phyloP scores from a whole-genome alignment of 1,139 yeast species.

The Eremothecium sinecaudum region DNA sequence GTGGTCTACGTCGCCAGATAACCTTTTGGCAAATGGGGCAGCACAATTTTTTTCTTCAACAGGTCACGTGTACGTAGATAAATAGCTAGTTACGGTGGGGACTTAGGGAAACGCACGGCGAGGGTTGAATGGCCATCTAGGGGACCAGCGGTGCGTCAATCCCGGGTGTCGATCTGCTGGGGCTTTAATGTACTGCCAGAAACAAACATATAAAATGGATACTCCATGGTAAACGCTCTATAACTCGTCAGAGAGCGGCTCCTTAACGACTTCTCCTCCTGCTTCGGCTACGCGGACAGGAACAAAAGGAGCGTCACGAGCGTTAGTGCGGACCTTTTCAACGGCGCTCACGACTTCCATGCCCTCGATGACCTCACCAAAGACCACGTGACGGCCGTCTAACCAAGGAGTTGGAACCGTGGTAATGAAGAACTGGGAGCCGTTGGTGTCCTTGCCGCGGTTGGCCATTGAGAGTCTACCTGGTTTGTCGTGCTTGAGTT shows the following conservation, averaged over 20 bases:
- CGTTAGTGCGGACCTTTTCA: conserved; percentile 43
- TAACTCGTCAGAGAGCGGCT: conserved; percentile 7
- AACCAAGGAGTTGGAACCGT: conserved; percentile 56
- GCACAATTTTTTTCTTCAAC: too few species aligned
- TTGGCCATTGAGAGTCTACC: conserved; percentile 78
- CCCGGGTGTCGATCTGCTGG: too few species aligned
- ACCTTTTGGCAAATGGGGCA: too few species aligned
- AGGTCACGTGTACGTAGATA: too few species aligned
- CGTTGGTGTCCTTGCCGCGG: conserved; percentile 70
- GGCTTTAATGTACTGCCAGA: too few species aligned
- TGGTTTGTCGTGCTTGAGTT: conserved; percentile 50
- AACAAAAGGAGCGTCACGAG: conserved; percentile 44
- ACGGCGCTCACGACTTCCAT: conserved; percentile 48
- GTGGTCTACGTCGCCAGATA: too few species aligned
- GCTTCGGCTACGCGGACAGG: conserved; percentile 42
- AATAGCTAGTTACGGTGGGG: too few species aligned
- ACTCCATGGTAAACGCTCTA: conserved; percentile 6
- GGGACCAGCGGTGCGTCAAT: too few species aligned
- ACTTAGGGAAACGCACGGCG: too few species aligned
- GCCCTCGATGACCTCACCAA: conserved; percentile 69
- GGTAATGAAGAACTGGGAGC: conserved; percentile 70
- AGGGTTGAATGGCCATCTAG: too few species aligned
- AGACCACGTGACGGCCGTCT: conserved; percentile 68
- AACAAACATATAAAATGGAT: too few species aligned
- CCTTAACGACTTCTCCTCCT: too few species aligned